Evolutionary conservation across 1,139 yeast genomes (phyloP).

Genomic region (Nakaseomyces kungkrabaensis): DNA sequence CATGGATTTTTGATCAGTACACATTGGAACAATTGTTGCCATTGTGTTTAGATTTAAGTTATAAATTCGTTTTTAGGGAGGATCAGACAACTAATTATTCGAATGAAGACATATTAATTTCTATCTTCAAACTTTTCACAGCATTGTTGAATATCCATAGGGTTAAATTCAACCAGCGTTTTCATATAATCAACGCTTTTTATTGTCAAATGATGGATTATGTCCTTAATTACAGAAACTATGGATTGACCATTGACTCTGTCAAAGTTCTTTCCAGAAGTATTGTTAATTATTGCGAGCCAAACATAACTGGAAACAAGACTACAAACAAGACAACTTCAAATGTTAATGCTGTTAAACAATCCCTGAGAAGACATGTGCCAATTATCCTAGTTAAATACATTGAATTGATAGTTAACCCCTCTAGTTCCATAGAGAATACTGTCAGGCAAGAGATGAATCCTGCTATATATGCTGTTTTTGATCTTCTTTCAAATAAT

Average conservation of each 20-base stretch:
- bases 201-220: conserved; percentile 29
- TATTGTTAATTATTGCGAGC: conserved; percentile 64
- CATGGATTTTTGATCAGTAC: conserved; percentile 63
- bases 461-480: conserved; percentile 50
- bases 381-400: conserved; percentile 53
- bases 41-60: conserved; percentile 27
- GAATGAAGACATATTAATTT: not conserved
- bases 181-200: conserved; percentile 49
- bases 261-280: conserved; percentile 50
- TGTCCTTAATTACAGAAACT: conserved; percentile 10
- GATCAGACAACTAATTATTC: not conserved
- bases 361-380: conserved; percentile 51
- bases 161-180: conserved; percentile 57
- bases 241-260: conserved; percentile 11
- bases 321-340: conserved; percentile 39
- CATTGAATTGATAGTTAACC: conserved; percentile 41
- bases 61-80: not conserved
- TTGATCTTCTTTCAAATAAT: conserved; percentile 57
- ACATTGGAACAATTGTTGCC: conserved; percentile 43
- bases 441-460: conserved; percentile 42
- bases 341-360: conserved; percentile 44
- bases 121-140: not conserved
- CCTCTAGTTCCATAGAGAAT: conserved; percentile 35
- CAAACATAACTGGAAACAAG: conserved; percentile 29
- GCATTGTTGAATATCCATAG: conserved; percentile 53